Conservation (phyloP, 495 filamentous ascomycete genomes). For the Glarea lozoyensis region DNA sequence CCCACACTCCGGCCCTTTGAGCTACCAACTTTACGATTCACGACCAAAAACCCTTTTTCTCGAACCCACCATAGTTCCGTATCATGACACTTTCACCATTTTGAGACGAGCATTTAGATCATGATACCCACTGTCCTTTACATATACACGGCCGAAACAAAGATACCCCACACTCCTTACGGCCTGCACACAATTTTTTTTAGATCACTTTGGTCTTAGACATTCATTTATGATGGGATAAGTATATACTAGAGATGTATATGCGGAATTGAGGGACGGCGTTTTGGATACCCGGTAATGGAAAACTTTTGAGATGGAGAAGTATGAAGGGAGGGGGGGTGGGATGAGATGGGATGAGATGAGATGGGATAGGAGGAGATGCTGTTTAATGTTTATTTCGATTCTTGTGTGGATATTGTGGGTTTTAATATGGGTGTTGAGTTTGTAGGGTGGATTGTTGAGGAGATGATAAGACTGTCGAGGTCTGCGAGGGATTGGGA, state of each 20-base stretch:
- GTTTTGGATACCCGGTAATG: background rate
- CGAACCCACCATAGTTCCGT: background rate
- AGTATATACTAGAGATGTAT: background rate
- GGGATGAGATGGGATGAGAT: background rate
- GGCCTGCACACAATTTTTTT: too few species aligned
- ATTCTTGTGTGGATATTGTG: conserved; percentile 13
- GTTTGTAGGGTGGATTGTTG: background rate
- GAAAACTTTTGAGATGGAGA: background rate
- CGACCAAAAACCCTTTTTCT: background rate
- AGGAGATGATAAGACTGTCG: background rate
- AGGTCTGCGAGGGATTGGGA: background rate
- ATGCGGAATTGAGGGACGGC: background rate
- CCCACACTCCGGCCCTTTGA: background rate
- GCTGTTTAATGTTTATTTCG: conserved; percentile 13
- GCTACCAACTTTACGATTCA: background rate
- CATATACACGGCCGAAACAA: background rate
- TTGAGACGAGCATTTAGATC: background rate
- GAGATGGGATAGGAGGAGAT: background rate
- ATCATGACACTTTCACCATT: background rate
- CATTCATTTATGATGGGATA: background rate
- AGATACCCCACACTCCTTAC: conserved; percentile 10
- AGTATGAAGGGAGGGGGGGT: background rate
- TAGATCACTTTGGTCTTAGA: too few species aligned
- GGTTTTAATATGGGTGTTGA: too few species aligned
- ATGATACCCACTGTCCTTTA: conserved; percentile 6